Base-by-base conservation (phyloP, 768 basidiomycete species). In the Boletus eberwhitei region DNA sequence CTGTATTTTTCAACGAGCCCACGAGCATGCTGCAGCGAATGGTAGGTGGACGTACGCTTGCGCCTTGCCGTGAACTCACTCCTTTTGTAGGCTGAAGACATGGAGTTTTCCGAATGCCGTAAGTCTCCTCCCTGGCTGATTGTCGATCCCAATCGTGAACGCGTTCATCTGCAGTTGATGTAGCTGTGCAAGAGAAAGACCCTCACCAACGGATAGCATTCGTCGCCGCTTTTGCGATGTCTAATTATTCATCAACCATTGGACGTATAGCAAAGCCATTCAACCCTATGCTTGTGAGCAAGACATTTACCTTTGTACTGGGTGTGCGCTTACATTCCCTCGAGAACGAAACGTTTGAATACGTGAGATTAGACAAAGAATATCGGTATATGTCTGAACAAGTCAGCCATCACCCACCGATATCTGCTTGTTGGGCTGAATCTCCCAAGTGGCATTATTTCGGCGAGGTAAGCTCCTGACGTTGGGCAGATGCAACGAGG, bases 1-100 rank as follows among this genome's bases (percentile, higher is more conserved):
- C 94, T 0, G 93, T 97, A 38, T 93, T 85, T 68, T 93, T 92
- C 65, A 95, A 93, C 69, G 90, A 92, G 70, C 90, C 93, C 29
- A 97, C 94, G 46, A 94, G 91, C 65, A 98, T 98, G 95, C 69
- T 98, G 55, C 92, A 98, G 74, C 77, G 95, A 47, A 98, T 98
- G 91, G 88, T 84, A 60, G 47, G 77, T 71, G 8, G 4, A 7
- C 7, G 14, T 34, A 19, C 12, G 7, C 53, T 48, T 48, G 7
- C 8, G 9, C 36, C 31, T 35, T 37, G 43, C 12, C 22, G 47
- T 13, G 31, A 38, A 22, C 31, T 62, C 39, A 58, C 24, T 46
- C 19, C 3, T 6, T 41, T 50, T 59, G 19, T 40, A 78, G 80
- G 90, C 94, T 12, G 95, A 98, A 73, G 95, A 98, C 71, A 96